A percentile compares a stretch with the other conserved stretches of the same genome.
Evolutionary conservation across 371 early-diverging fungal genomes (phyloP).

Genomic region (Mucor ambiguus): DNA sequence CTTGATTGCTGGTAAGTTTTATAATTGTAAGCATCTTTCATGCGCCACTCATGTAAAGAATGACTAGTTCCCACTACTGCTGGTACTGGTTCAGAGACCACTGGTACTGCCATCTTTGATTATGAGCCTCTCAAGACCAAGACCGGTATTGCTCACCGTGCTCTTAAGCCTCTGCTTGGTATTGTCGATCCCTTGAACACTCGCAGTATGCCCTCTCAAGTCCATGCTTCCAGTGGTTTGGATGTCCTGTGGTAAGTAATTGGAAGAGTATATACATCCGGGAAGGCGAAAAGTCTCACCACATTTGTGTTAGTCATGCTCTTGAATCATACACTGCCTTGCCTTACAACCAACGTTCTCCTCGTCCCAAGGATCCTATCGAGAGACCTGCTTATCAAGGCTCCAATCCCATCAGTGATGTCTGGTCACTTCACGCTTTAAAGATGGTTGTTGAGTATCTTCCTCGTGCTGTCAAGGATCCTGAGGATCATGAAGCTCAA

Average conservation of each 20-base stretch:
- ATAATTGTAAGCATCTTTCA: not conserved
- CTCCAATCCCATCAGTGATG: constrained; percentile 89
- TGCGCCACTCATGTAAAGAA: not conserved
- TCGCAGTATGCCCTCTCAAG: constrained; percentile 81
- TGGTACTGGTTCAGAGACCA: constrained; percentile 92
- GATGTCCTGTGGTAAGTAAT: constrained; percentile 77
- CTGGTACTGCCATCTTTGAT: constrained; percentile 91
- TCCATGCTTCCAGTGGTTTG: constrained; percentile 84
- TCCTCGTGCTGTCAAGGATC: constrained; percentile 73
- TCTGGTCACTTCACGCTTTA: constrained; percentile 87
- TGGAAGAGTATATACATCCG: not conserved
- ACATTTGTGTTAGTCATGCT: constrained; percentile 60
- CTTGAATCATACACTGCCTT: constrained; percentile 92
- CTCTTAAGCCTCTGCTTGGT: constrained; percentile 84
- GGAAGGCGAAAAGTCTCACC: not conserved
- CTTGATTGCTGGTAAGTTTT: constrained; percentile 70
- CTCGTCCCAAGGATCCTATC: constrained; percentile 82
- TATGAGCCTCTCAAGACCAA: constrained; percentile 83
- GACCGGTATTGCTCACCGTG: constrained; percentile 90
- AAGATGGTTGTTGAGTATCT: constrained; percentile 82
- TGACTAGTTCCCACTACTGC: constrained; percentile 75
- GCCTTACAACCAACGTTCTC: constrained; percentile 81
- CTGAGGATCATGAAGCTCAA: constrained; percentile 77
- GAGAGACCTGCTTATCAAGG: constrained; percentile 92
- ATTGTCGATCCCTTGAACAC: constrained; percentile 91